A percentile compares a stretch with the other conserved stretches of the same genome.
Conservation (phyloP, 257 asterid species). For the Fraxinus pennsylvanica region DNA sequence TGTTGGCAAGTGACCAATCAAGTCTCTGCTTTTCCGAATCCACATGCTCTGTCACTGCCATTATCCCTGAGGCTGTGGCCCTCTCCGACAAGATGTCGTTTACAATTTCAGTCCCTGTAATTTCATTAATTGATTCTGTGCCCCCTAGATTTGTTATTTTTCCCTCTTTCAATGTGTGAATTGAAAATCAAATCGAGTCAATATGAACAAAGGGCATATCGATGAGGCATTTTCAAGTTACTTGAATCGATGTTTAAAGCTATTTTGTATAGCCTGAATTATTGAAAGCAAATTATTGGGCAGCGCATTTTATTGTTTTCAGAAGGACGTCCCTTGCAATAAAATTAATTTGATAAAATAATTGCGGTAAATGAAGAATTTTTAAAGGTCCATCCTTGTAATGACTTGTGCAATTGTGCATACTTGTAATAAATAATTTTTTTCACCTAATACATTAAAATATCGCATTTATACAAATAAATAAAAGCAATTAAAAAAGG, state of each 20-base stretch:
- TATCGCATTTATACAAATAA: background rate
- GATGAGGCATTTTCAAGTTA: background rate
- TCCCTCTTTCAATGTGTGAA: background rate
- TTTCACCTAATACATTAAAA: background rate
- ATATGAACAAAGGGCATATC: background rate
- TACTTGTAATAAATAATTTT: no score
- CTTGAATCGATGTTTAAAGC: background rate
- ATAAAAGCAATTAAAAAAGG: conserved; percentile 23
- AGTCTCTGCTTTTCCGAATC: conserved; percentile 28
- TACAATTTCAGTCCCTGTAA: background rate
- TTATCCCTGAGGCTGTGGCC: conserved; percentile 26
- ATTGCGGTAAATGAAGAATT: no score
- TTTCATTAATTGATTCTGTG: background rate
- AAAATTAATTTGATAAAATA: no score
- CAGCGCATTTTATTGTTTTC: no score
- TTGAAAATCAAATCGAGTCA: background rate
- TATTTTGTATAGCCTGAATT: no score
- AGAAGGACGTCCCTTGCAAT: no score
- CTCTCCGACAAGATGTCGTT: background rate
- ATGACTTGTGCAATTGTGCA: no score
- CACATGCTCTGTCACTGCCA: conserved; percentile 30
- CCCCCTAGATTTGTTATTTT: conserved; percentile 4
- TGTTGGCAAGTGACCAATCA: background rate
- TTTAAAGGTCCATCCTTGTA: no score
- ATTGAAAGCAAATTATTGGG: no score